These are phyloP conservation scores for Letharia lupina DNA, from an alignment of 495 filamentous ascomycete species.

Conservation along the genomic window DNA sequence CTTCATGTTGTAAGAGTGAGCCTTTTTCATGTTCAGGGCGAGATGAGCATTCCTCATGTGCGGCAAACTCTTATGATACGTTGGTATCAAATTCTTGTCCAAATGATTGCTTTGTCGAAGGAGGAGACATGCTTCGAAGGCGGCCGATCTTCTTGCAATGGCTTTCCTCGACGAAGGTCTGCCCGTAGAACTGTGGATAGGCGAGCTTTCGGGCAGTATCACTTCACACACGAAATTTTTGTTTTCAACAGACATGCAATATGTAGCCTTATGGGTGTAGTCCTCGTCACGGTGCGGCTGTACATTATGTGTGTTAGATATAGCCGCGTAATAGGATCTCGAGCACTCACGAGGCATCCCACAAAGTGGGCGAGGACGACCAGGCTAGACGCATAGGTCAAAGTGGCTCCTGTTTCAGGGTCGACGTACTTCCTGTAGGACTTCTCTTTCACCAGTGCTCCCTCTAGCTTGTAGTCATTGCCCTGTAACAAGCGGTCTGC, in stretches of 20 bases:
- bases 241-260: slow-evolving; percentile 48
- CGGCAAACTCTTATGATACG: slow-evolving; percentile 63
- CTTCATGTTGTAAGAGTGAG: slow-evolving; percentile 63
- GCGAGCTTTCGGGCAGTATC: slow-evolving; percentile 68
- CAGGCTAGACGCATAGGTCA: slow-evolving; percentile 69
- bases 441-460: slow-evolving; percentile 47
- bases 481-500: slow-evolving; percentile 64
- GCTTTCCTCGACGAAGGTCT: slow-evolving; percentile 53
- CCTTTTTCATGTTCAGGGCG: slow-evolving; percentile 69
- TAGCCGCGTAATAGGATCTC: slow-evolving; percentile 8
- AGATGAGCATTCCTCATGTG: slow-evolving; percentile 86
- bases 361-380: slow-evolving; percentile 57
- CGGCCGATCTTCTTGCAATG: slow-evolving; percentile 80
- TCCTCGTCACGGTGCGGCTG: slow-evolving; percentile 53
- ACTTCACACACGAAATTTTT: slow-evolving; percentile 71
- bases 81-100: slow-evolving; percentile 64
- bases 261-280: slow-evolving; percentile 47
- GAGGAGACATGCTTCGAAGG: slow-evolving; percentile 73
- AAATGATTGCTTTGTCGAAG: slow-evolving; percentile 60
- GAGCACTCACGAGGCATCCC: slow-evolving; percentile 43
- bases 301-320: slow-evolving; percentile 9
- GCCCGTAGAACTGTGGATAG: slow-evolving; percentile 59
- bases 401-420: slow-evolving; percentile 61
- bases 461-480: slow-evolving; percentile 48
- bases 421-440: slow-evolving; percentile 52